These are phyloP conservation scores for Epicoccum nigrum DNA, from an alignment of 2,329 filamentous ascomycete species.

Conservation along the genomic window DNA sequence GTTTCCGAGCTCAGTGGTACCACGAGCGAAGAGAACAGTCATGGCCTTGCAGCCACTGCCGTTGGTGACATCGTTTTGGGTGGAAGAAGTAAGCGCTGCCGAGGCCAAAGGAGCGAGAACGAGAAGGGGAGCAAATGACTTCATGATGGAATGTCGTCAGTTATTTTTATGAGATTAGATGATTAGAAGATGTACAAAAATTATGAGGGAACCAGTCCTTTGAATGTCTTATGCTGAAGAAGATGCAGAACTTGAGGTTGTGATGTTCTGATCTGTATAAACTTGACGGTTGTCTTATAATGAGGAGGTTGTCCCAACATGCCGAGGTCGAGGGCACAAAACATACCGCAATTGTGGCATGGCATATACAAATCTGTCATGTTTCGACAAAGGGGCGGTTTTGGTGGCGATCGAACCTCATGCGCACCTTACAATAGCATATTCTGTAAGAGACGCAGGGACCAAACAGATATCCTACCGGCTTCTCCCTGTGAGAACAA, in stretches of 20 bases:
- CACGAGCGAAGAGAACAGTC: slow-evolving; percentile 64
- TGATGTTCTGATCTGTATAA: not conserved
- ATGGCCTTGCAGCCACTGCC: slow-evolving; percentile 51
- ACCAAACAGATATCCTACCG: not conserved
- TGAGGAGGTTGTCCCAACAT: not conserved
- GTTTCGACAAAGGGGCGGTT: slow-evolving; percentile 18
- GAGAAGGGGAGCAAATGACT: slow-evolving; percentile 19
- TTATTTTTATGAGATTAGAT: not conserved
- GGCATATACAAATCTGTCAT: slow-evolving; percentile 12
- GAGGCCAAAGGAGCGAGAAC: slow-evolving; percentile 17
- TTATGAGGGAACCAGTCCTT: not conserved
- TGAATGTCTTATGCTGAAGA: not conserved
- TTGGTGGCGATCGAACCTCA: slow-evolving; percentile 21
- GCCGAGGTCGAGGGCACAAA: slow-evolving; percentile 3
- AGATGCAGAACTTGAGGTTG: not conserved
- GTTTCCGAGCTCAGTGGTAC: slow-evolving; percentile 60
- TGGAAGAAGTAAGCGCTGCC: slow-evolving; percentile 29
- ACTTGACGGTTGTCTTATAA: slow-evolving; percentile 1
- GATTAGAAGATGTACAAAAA: not conserved
- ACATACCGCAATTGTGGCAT: not conserved
- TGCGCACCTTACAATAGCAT: slow-evolving; percentile 19
- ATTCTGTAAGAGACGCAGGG: slow-evolving; percentile 4
- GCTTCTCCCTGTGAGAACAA: slow-evolving; percentile 13
- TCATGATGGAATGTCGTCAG: slow-evolving; percentile 18
- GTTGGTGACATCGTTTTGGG: slow-evolving; percentile 37